Evolutionary conservation across 805 yeast species (phyloP).

Genomic region (Pichia gijzeniarum): DNA sequence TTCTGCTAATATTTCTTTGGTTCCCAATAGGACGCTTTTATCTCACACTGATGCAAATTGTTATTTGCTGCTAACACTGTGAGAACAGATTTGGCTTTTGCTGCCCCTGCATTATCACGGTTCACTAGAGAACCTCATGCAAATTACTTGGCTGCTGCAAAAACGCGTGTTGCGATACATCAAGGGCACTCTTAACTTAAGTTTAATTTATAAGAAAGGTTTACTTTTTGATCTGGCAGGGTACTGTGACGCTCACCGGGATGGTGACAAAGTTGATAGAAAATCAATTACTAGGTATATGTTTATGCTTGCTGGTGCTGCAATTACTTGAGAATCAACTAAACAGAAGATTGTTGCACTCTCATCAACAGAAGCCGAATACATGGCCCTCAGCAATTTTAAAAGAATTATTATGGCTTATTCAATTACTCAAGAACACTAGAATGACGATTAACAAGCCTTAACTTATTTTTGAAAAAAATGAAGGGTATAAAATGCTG

Average conservation of each 20-base stretch:
- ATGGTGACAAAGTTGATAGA: slow-evolving; percentile 8
- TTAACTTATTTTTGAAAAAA: slow-evolving; percentile 1
- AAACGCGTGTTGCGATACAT: slow-evolving; percentile 4
- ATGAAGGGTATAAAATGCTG: slow-evolving; percentile 3
- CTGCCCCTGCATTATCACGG: slow-evolving; percentile 2
- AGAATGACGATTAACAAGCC: background rate
- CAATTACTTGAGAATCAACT: slow-evolving; percentile 1
- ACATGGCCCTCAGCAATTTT: slow-evolving; percentile 4
- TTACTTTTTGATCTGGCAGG: background rate
- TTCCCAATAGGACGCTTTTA: background rate
- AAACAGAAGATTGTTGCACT: slow-evolving; percentile 1
- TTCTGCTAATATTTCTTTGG: background rate
- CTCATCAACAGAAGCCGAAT: background rate
- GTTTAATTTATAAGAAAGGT: background rate
- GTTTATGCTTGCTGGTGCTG: slow-evolving; percentile 4
- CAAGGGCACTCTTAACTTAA: background rate
- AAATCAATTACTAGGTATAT: slow-evolving; percentile 12
- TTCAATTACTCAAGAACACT: background rate
- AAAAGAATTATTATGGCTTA: background rate
- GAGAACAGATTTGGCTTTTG: background rate
- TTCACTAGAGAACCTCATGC: background rate
- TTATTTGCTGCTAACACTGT: slow-evolving; percentile 1
- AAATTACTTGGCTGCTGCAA: slow-evolving; percentile 4
- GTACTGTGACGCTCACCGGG: slow-evolving; percentile 15
- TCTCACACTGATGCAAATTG: background rate